Percentiles rank a stretch among this genome's conserved stretches.
Conservation (phyloP, 305 asterid species). For the Rubia balearica region DNA sequence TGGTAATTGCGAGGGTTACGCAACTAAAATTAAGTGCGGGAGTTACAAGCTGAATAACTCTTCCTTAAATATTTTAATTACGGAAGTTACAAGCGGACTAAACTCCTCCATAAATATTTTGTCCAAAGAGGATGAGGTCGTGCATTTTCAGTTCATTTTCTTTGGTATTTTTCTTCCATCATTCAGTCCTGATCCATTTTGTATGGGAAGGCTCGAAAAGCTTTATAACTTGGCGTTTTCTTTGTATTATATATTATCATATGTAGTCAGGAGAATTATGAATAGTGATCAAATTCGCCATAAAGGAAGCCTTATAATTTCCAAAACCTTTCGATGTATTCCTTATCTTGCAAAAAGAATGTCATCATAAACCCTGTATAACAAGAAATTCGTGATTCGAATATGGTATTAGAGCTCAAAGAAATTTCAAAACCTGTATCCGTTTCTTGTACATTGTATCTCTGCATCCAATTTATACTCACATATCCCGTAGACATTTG, state of each 20-base stretch:
- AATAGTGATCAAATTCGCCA: not conserved
- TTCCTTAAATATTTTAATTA: not conserved
- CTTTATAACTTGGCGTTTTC: not conserved
- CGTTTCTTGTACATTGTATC: conserved; percentile 22
- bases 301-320: too few relatives aligned
- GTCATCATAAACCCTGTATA: not conserved
- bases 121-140: not conserved
- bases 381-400: too few relatives aligned
- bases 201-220: not conserved
- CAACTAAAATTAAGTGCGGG: not conserved
- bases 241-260: not conserved
- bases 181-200: not conserved
- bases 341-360: not conserved
- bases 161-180: too few relatives aligned
- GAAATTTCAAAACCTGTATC: too few relatives aligned
- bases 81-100: not conserved
- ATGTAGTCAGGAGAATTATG: not conserved
- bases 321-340: not conserved
- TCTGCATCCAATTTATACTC: conserved; percentile 30
- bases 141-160: too few relatives aligned
- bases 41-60: not conserved
- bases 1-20: not conserved
- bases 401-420: too few relatives aligned
- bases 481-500: too few relatives aligned
- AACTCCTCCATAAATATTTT: too few relatives aligned